These are phyloP conservation scores for Cladophialophora psammophila DNA, from an alignment of 2,329 filamentous ascomycete genomes.

Conservation along the genomic window DNA sequence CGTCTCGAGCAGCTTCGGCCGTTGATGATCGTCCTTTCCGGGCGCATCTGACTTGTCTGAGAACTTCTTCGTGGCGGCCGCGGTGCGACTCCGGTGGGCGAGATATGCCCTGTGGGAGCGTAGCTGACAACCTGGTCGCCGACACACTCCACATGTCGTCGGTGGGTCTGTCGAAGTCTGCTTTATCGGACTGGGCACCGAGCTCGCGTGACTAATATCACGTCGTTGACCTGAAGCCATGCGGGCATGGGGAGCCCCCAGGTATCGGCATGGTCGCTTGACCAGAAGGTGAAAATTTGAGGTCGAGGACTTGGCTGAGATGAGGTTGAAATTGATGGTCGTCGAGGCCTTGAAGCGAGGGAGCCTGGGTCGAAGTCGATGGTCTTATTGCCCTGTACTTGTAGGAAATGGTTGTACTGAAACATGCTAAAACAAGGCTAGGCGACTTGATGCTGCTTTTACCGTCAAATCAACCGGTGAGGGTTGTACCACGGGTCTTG, in stretches of 20 bases:
- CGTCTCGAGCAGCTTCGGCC: constrained; percentile 3
- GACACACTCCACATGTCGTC: constrained; percentile 20
- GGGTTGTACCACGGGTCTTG: not conserved
- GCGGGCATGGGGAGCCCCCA: not conserved
- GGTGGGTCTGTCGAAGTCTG: not conserved
- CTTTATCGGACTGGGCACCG: not conserved
- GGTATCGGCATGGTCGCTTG: constrained; percentile 1
- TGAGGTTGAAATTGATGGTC: constrained; percentile 6
- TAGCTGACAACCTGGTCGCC: constrained; percentile 15
- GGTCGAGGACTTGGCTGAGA: not conserved
- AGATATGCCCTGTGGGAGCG: constrained; percentile 20
- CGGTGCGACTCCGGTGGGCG: not conserved
- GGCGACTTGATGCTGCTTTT: not conserved
- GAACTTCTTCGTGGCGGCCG: not conserved
- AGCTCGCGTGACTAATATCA: not conserved
- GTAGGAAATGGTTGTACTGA: not conserved
- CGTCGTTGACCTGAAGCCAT: constrained; percentile 16
- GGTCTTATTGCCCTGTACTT: not conserved
- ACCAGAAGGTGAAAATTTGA: not conserved
- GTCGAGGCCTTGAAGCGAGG: constrained; percentile 3
- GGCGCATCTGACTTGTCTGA: not conserved
- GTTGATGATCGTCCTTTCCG: not conserved
- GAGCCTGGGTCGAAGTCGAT: not conserved
- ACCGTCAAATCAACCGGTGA: not conserved
- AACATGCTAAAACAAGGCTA: not conserved